Evolutionary conservation across 2,329 filamentous ascomycete species (phyloP), one percentile per base, ranked within the genome.

Genomic region (Domatiomyces globalis): DNA sequence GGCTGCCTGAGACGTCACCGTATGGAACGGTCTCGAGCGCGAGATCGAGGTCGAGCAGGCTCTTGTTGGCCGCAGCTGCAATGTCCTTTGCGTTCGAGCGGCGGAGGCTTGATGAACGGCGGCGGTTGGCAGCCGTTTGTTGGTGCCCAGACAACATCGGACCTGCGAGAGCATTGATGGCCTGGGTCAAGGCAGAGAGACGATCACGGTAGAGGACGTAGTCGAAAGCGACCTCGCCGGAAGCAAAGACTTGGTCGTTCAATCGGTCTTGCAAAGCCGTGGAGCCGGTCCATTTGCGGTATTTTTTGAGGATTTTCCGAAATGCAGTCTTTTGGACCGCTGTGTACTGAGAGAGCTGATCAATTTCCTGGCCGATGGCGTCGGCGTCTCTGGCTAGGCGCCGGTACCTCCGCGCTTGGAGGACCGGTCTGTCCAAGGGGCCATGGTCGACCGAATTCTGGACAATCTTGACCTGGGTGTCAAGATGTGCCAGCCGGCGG

Each of bases 221-320:
- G 46, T 59, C 57, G 5, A 58, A 53, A 17, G 52, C 45, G 19
- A 61, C 49, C 22, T 59, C 54, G 8, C 55, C 54, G n/a, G 54
- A 58, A 10, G 54, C 56, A 46, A 87, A 72, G 20, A 90, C 69
- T 58, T 81, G 77, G 27, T 81, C 75, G 54, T 77, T 79, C 66
- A 92, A 85, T 20, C 81, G 78, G 45, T 72, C 70, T 54, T 77
- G 77, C 19, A 92, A 71, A 0, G 76, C 73, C 5, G 73, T 73
- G 19, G 85, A 88, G 43, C 81, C 80, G 2, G 86, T 90, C 87
- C 87, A 92, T 75, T 88, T 89, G 75, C 83, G 72, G 68, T 92
- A 90, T 64, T 94, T 94, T 65, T 90, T 92, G 33, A 89, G 71
- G 39, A 94, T 82, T 68, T 94, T 94, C 51, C 79, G 78, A 61